Base-by-base conservation (phyloP, 2,329 filamentous ascomycete genomes). In the Penicillium sp. region DNA sequence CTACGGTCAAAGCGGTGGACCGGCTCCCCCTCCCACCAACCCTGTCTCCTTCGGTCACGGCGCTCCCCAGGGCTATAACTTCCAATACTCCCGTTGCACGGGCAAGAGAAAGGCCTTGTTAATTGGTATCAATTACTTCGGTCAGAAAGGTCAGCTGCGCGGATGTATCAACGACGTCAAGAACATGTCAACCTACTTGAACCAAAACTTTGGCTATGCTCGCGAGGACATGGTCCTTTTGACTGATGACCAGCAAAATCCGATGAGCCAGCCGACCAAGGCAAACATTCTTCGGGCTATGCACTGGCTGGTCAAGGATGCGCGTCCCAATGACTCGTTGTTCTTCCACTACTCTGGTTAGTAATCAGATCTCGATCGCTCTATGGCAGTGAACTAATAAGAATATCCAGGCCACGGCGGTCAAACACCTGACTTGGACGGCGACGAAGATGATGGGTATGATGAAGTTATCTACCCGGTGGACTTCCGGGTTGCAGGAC, bases 121-220 rank as follows among this genome's bases (percentile, higher is more conserved):
- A 60, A 93, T 97, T 66, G 93, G 93, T 55, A 96, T 97, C 81
- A 97, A 97, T 78, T 97, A 97, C 78, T 97, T 97, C 72, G 88
- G 89, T 51, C 93, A 97, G 77, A 86, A 90, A 57, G 93, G 93
- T 29, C 90, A 97, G 80, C 82, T 97, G 48, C 83, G 92, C 57
- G 93, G 93, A 45, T 97, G 93, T 72, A 97, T 97, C 80, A 97
- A 97, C 72, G 93, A 97, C 73, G 93, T 97, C 43, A 90, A 93
- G 77, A 97, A 97, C 79, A 96, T 97, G 91, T 96, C 92, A 23
- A 83, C 84, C 49, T 97, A 96, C 72, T 81, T 97, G 58, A 90
- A 91, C 62, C 86, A 93, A 75, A 87, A 91, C 70, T 97, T 96
- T 74, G 90, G 90, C 31, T 97, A 97, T 75, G 92, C 91, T 77